Conservation (phyloP, 108 stramenopile genomes). For the Mayamaea pseudoterrestris region DNA sequence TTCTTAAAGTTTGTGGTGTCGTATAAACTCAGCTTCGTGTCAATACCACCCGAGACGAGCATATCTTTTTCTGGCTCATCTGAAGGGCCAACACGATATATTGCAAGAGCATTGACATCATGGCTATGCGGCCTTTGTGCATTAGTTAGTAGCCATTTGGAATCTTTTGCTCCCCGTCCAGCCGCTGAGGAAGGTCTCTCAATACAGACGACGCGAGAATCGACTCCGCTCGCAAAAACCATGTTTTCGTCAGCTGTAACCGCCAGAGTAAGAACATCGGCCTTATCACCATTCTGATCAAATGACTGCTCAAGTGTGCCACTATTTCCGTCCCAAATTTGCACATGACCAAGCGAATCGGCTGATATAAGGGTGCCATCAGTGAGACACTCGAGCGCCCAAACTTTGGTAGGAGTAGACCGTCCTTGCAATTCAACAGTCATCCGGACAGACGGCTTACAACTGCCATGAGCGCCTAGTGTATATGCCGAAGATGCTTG, state of each 20-base stretch:
- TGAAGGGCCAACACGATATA: too few species aligned
- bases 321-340: slow-evolving; percentile 80
- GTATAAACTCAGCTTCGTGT: slow-evolving; percentile 83
- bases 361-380: slow-evolving; percentile 82
- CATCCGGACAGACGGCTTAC: slow-evolving; percentile 65
- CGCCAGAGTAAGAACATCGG: slow-evolving; percentile 80
- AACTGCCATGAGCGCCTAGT: too few species aligned
- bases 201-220: slow-evolving; percentile 80
- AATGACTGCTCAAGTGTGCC: slow-evolving; percentile 78
- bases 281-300: slow-evolving; percentile 58
- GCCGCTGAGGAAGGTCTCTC: slow-evolving; percentile 22
- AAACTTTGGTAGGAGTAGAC: slow-evolving; percentile 62
- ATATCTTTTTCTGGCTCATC: slow-evolving; percentile 24
- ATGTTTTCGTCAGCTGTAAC: slow-evolving; percentile 57
- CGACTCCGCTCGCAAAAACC: slow-evolving; percentile 87
- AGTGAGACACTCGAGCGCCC: slow-evolving; percentile 66
- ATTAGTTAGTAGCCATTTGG: slow-evolving; percentile 62
- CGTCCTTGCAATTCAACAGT: slow-evolving; percentile 71
- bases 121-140: slow-evolving; percentile 89
- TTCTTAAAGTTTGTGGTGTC: slow-evolving; percentile 46
- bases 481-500: slow-evolving; percentile 21
- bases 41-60: slow-evolving; percentile 77
- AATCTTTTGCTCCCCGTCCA: background rate
- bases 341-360: slow-evolving; percentile 83
- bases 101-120: slow-evolving; percentile 77